Percentiles rank a stretch among this genome's conserved stretches.
Evolutionary conservation across 805 yeast genomes (phyloP).

Genomic region (Yamadazyma kitorensis): DNA sequence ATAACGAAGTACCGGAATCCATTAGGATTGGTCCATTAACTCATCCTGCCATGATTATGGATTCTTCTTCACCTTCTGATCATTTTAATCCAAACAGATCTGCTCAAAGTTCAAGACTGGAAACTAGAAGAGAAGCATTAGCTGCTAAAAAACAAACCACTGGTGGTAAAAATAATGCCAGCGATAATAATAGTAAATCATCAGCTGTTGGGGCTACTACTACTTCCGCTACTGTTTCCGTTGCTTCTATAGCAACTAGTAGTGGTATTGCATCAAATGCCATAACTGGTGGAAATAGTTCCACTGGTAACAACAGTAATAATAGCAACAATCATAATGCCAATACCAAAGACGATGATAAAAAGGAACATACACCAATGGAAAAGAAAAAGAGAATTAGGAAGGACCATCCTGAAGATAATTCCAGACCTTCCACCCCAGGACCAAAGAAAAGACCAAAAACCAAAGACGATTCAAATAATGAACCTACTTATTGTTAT

Average conservation of each 20-base stretch:
- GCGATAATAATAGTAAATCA: no score
- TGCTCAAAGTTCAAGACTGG: slow-evolving; percentile 75
- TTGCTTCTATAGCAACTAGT: slow-evolving; percentile 2
- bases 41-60: slow-evolving; percentile 87
- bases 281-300: background rate
- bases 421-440: slow-evolving; percentile 16
- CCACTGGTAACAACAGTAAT: slow-evolving; percentile 1
- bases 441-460: slow-evolving; percentile 20
- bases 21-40: slow-evolving; percentile 75
- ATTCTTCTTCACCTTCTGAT: slow-evolving; percentile 47
- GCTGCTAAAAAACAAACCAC: slow-evolving; percentile 77
- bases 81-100: slow-evolving; percentile 41
- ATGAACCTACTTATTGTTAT: slow-evolving; percentile 88
- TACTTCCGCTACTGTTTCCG: background rate
- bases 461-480: slow-evolving; percentile 18
- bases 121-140: slow-evolving; percentile 85
- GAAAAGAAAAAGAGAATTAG: slow-evolving; percentile 17
- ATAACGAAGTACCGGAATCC: slow-evolving; percentile 77
- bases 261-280: background rate
- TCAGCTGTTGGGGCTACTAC: no score
- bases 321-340: no score
- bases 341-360: slow-evolving; percentile 8
- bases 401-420: slow-evolving; percentile 13
- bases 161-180: slow-evolving; percentile 31
- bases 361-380: slow-evolving; percentile 18